Conservation (phyloP, 2,329 filamentous ascomycete genomes). For the Neofusicoccum laricinum region DNA sequence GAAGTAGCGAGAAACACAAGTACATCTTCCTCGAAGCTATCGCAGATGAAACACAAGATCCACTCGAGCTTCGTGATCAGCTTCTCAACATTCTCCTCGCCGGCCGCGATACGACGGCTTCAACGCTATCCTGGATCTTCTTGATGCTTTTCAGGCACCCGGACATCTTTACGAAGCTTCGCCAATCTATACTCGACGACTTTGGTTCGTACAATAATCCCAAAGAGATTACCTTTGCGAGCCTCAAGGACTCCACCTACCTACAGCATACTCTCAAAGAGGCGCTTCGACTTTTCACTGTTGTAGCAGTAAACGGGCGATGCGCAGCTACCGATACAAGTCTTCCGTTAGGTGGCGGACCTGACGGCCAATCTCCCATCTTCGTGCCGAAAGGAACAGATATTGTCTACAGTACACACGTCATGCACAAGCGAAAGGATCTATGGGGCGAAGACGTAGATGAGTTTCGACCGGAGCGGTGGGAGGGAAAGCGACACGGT, state of each 20-base stretch:
- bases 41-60: constrained; percentile 45
- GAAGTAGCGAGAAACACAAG: constrained; percentile 35
- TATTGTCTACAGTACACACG: constrained; percentile 44
- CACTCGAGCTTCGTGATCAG: constrained; percentile 42
- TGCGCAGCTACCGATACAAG: constrained; percentile 48
- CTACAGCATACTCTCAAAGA: constrained; percentile 67
- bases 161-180: constrained; percentile 34
- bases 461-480: constrained; percentile 49
- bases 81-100: constrained; percentile 46
- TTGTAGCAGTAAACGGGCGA: constrained; percentile 55
- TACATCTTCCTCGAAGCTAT: constrained; percentile 49
- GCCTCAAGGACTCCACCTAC: constrained; percentile 37
- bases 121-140: constrained; percentile 39
- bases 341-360: constrained; percentile 50
- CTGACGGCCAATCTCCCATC: constrained; percentile 48
- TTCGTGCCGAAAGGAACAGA: constrained; percentile 49
- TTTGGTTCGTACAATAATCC: constrained; percentile 44
- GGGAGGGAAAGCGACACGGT: constrained; percentile 37
- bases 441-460: constrained; percentile 49
- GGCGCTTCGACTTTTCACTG: constrained; percentile 56
- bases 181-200: constrained; percentile 38
- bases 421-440: constrained; percentile 51
- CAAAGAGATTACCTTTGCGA: too few species aligned
- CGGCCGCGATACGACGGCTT: constrained; percentile 40
- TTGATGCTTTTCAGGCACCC: constrained; percentile 39